phyloP scores from a whole-genome alignment of 345 rosid genomes.

The Geranium rotundifolium region DNA sequence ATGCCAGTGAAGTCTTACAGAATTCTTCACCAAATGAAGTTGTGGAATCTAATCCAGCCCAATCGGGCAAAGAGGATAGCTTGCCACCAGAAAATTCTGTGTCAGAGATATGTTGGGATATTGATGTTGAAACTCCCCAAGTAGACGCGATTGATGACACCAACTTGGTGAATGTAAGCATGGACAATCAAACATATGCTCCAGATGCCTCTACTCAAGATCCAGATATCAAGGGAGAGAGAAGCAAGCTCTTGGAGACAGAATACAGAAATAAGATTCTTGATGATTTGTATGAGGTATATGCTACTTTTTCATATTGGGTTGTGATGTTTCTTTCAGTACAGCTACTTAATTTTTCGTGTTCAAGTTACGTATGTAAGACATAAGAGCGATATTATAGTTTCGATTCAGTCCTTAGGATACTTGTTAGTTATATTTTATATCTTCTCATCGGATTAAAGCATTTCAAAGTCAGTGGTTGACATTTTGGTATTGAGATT shows the following conservation, averaged over 20 bases:
- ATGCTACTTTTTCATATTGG: not conserved
- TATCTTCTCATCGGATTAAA: not conserved
- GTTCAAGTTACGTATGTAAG: not conserved
- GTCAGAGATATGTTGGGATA: conserved; percentile 81
- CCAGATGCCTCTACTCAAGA: conserved; percentile 25
- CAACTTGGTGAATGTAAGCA: conserved; percentile 20
- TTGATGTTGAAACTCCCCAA: conserved; percentile 83
- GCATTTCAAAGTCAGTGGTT: conserved; percentile 1
- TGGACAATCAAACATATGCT: conserved; percentile 27
- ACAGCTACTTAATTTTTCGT: not conserved
- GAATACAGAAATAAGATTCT: conserved; percentile 86
- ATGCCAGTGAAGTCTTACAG: conserved; percentile 59
- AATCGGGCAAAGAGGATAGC: conserved; percentile 21
- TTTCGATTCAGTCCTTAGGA: not conserved
- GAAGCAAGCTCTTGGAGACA: conserved; percentile 80
- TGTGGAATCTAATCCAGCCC: conserved; percentile 22
- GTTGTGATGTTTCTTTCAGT: not conserved
- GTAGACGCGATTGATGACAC: conserved; percentile 51
- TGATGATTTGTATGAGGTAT: conserved; percentile 91
- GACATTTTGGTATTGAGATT: conserved; percentile 8
- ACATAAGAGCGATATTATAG: not conserved
- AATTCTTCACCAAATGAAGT: conserved; percentile 31
- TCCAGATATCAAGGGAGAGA: conserved; percentile 33
- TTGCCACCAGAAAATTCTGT: conserved; percentile 27
- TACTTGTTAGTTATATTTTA: not conserved